Evolutionary conservation across 345 rosid species (phyloP).

Genomic region (Xanthoceras sorbifolium): DNA sequence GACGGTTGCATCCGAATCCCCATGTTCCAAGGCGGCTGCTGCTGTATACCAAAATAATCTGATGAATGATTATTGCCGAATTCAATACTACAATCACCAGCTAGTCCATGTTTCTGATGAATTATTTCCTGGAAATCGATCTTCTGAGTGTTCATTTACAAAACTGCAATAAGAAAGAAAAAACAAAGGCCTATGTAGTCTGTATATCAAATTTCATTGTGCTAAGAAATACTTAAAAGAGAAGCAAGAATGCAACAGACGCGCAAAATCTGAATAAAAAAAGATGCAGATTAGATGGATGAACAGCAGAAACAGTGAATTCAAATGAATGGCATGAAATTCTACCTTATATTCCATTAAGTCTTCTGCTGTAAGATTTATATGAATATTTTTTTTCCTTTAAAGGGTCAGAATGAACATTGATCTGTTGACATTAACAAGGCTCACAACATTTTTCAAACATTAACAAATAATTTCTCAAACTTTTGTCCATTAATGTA

Average conservation of each 20-base stretch:
- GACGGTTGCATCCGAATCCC: conserved; percentile 13
- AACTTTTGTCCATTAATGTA: conserved; percentile 8
- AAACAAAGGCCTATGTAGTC: background rate
- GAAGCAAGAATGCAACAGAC: conserved; percentile 21
- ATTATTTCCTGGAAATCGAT: conserved; percentile 34
- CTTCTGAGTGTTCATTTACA: conserved; percentile 46
- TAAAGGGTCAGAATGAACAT: conserved; percentile 55
- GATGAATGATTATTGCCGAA: conserved; percentile 10
- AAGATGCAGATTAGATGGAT: conserved; percentile 28
- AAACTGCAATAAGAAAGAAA: background rate
- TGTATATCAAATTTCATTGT: conserved; percentile 20
- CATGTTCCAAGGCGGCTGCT: conserved; percentile 34
- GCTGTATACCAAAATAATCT: conserved; percentile 22
- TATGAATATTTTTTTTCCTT: conserved; percentile 45
- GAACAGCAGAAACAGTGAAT: conserved; percentile 27
- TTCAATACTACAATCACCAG: conserved; percentile 27
- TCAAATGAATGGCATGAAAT: conserved; percentile 29
- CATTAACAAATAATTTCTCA: background rate
- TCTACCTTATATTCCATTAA: conserved; percentile 46
- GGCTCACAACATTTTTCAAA: conserved; percentile 16
- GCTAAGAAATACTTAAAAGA: background rate
- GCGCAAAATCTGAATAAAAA: conserved; percentile 21
- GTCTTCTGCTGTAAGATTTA: conserved; percentile 57
- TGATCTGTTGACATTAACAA: conserved; percentile 40
- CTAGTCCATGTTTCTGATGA: conserved; percentile 31